Conservation (phyloP, 768 basidiomycete species). For the Rhodotorula taiwanensis region DNA sequence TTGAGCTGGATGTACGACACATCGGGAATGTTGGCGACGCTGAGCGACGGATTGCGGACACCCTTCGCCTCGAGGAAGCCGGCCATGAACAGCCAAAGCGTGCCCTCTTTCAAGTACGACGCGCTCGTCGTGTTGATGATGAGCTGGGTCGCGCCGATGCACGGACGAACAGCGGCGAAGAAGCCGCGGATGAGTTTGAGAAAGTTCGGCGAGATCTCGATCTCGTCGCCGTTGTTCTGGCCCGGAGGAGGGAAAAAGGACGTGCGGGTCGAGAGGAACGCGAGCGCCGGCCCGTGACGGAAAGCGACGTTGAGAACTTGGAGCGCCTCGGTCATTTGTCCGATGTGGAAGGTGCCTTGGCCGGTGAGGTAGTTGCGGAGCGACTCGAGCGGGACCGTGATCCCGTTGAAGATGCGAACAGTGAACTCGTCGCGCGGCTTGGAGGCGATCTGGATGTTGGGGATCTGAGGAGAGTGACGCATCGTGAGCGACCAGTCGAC, state of each 20-base stretch:
- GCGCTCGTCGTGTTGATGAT: constrained; percentile 19
- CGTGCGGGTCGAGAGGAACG: background rate
- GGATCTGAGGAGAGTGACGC: background rate
- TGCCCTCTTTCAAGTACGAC: constrained; percentile 7
- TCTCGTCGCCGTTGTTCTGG: background rate
- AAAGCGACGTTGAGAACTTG: constrained; percentile 2
- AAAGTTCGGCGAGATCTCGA: background rate
- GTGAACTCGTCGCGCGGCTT: constrained; percentile 1
- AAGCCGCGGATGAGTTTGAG: constrained; percentile 13
- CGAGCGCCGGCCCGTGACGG: background rate
- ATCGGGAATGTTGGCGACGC: background rate
- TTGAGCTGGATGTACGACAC: background rate
- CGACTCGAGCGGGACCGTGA: background rate
- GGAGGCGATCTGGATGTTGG: background rate
- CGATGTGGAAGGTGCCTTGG: background rate
- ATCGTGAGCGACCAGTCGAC: background rate
- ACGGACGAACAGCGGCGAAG: constrained; percentile 1
- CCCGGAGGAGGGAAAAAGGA: background rate
- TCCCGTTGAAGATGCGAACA: background rate
- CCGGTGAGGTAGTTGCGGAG: background rate
- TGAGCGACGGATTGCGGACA: too few relatives aligned
- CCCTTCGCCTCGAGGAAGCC: too few relatives aligned
- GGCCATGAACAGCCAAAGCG: background rate
- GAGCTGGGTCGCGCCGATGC: background rate
- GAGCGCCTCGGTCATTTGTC: background rate